A percentile compares a stretch with the other conserved stretches of the same genome.
Conservation (phyloP, 306 rosid genomes). For the Citrullus colocynthis region DNA sequence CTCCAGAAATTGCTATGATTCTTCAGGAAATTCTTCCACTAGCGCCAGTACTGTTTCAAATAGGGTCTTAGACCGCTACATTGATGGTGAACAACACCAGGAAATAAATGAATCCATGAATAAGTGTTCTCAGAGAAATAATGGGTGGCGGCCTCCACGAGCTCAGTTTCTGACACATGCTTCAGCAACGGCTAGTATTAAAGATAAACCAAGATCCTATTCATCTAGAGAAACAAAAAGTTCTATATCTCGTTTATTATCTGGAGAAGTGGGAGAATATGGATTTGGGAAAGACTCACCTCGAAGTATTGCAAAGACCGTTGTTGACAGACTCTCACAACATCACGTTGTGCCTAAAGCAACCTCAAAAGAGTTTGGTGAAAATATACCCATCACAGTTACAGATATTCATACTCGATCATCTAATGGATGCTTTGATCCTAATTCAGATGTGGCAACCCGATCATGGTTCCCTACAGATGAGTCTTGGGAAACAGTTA, state of each 20-base stretch:
- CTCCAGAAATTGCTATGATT: constrained; percentile 44
- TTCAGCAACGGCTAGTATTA: constrained; percentile 46
- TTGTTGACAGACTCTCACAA: constrained; percentile 74
- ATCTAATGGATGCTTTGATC: constrained; percentile 29
- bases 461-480: constrained; percentile 28
- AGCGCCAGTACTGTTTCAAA: constrained; percentile 57
- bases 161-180: constrained; percentile 47
- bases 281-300: constrained; percentile 72
- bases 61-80: constrained; percentile 64
- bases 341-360: constrained; percentile 32
- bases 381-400: constrained; percentile 55
- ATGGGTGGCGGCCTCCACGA: constrained; percentile 63
- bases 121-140: constrained; percentile 30
- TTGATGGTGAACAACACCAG: constrained; percentile 83
- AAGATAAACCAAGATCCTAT: constrained; percentile 42
- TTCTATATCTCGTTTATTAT: constrained; percentile 28
- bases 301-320: constrained; percentile 71
- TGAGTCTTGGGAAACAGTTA: constrained; percentile 27
- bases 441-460: constrained; percentile 31
- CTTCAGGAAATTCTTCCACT: constrained; percentile 67
- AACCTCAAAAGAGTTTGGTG: constrained; percentile 29
- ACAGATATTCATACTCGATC: constrained; percentile 62
- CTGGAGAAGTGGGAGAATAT: constrained; percentile 57
- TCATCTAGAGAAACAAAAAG: constrained; percentile 62
- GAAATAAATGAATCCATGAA: constrained; percentile 30